Evolutionary conservation across 2,329 filamentous ascomycete species (phyloP).

Genomic region (Fusarium oxysporum): DNA sequence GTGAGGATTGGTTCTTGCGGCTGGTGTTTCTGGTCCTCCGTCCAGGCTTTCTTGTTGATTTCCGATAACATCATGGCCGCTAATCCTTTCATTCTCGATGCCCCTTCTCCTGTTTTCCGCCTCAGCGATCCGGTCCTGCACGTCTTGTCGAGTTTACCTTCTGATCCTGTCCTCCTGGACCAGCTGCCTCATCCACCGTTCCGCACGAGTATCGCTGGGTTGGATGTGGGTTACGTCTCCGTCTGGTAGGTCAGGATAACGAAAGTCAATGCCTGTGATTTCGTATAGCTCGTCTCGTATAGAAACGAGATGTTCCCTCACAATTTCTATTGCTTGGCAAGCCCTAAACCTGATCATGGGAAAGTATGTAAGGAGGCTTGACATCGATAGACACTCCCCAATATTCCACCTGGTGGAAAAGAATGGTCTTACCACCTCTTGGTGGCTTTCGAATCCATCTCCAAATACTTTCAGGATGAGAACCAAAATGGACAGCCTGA

Average conservation of each 20-base stretch:
- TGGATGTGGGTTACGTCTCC: neutral
- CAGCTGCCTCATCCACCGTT: slow-evolving; percentile 13
- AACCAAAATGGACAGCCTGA: neutral
- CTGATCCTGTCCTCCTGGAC: neutral
- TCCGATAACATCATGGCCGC: neutral
- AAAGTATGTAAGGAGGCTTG: neutral
- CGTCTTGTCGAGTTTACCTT: neutral
- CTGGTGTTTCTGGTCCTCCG: neutral
- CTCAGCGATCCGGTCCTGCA: neutral
- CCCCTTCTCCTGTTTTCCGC: neutral
- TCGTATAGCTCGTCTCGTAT: slow-evolving; percentile 1
- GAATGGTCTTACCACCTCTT: neutral
- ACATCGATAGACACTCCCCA: slow-evolving; percentile 4
- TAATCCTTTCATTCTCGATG: neutral
- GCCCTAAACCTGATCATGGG: neutral
- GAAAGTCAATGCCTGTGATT: slow-evolving; percentile 1
- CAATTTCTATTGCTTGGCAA: slow-evolving; percentile 4
- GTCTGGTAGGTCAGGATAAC: neutral
- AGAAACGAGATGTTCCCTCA: neutral
- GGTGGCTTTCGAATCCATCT: neutral
- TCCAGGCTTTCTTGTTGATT: neutral
- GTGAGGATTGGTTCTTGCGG: neutral
- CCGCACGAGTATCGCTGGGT: slow-evolving; percentile 6
- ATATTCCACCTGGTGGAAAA: neutral
- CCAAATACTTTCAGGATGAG: neutral